Conservation (phyloP, 139 green algal genomes). For the Trebouxia sp. region DNA sequence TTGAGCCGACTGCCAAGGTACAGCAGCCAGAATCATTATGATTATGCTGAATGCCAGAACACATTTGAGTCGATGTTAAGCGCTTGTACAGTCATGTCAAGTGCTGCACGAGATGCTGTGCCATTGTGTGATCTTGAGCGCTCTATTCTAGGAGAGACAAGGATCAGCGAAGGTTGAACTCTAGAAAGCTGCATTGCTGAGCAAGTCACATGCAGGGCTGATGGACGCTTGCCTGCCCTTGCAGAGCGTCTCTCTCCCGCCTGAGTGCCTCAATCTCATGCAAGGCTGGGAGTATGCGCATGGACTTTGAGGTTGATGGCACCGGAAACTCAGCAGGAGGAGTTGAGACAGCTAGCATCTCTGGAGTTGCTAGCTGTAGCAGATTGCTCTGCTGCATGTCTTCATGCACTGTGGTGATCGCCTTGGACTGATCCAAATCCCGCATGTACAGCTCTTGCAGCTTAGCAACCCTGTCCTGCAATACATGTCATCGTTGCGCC, state of each 20-base stretch:
- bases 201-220: no score
- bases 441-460: constrained; percentile 33
- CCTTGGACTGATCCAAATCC: constrained; percentile 1
- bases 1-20: no score
- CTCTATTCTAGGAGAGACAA: no score
- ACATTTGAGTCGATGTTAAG: no score
- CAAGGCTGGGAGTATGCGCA: constrained; percentile 4
- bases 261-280: constrained; percentile 17
- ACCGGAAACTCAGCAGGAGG: neutral
- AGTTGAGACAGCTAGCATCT: constrained; percentile 18
- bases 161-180: no score
- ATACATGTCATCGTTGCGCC: no score
- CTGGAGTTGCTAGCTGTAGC: constrained; percentile 18
- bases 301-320: neutral
- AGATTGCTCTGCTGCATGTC: constrained; percentile 19
- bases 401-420: constrained; percentile 5
- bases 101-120: no score
- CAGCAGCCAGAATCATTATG: no score
- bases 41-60: no score
- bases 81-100: no score
- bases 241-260: neutral
- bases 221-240: no score
- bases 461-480: constrained; percentile 15
- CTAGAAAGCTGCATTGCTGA: neutral
- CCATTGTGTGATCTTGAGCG: no score